Percentiles rank a stretch among this genome's conserved stretches.
phyloP scores from a whole-genome alignment of 2,329 filamentous ascomycete species.

The Geosmithia flava region DNA sequence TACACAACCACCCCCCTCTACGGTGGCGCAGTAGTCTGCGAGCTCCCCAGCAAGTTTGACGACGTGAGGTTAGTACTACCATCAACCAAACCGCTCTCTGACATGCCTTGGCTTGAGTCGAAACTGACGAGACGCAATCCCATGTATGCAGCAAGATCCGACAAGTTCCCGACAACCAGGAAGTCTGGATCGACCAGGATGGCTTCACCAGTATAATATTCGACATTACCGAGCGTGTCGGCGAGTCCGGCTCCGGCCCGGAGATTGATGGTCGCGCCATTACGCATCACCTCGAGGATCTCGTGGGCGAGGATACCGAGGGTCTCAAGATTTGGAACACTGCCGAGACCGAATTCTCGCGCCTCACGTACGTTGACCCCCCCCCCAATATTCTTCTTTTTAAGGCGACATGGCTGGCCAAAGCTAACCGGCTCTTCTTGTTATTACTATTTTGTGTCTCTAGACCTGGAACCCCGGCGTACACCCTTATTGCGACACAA shows the following conservation, averaged over 20 bases:
- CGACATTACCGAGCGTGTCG: constrained; percentile 78
- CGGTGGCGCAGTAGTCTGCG: constrained; percentile 58
- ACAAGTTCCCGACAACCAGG: constrained; percentile 76
- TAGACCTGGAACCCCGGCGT: constrained; percentile 40
- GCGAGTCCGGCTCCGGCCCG: constrained; percentile 35
- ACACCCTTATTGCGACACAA: constrained; percentile 59
- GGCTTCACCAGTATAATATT: constrained; percentile 82
- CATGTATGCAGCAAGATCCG: constrained; percentile 45
- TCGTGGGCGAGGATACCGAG: constrained; percentile 52
- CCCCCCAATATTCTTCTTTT: neutral
- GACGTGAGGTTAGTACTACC: constrained; percentile 52
- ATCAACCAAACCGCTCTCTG: neutral
- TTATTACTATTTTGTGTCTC: neutral
- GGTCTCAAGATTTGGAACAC: constrained; percentile 55
- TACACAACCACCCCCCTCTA: constrained; percentile 52
- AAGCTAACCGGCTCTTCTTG: too few relatives aligned
- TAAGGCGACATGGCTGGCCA: too few relatives aligned
- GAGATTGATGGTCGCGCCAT: constrained; percentile 59
- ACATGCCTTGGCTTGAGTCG: neutral
- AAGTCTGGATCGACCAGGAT: constrained; percentile 76
- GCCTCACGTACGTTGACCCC: constrained; percentile 41
- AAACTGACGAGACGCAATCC: neutral
- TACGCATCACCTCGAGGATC: constrained; percentile 55
- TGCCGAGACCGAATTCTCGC: constrained; percentile 45
- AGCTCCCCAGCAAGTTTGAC: constrained; percentile 54